Base-by-base conservation (phyloP, 176 grass and related monocot genomes). In the Lolium perenne region DNA sequence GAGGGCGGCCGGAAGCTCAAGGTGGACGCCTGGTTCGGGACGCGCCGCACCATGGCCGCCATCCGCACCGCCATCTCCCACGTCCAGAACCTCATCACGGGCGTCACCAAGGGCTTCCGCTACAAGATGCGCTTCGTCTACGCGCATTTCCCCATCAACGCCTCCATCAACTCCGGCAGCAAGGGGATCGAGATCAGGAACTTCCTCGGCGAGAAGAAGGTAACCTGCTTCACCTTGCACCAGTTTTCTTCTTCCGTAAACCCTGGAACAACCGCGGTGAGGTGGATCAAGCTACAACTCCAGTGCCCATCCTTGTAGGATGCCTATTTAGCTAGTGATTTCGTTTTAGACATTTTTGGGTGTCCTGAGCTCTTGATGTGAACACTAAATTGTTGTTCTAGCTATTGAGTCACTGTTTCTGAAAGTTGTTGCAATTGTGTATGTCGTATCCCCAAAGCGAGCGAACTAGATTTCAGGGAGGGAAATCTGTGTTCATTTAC, bases 41-140 rank as follows among this genome's bases (percentile, higher is more conserved):
- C 92, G 10, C 92, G 89, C 20, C 75, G 81, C 61, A 97, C 95
- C 78, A 97, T 91, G 87, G 93, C 89, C n/a, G 91, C 92, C 41
- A 95, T 97, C 82, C 92, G 89, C 80, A 97, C 92, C 79, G 84
- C 95, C 56, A 90, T 98, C 80, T 95, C 93, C 57, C 93, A 98
- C 83, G 86, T 95, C 23, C 87, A 93, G 87, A 97, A 95, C 84
- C 93, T 97, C 81, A 95, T 97, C 65, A 93, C 82, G 1, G 93
- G 89, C 1, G 93, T 97, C 71, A 90, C 91, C 89, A 95, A 93
- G 91, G 93, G 95, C 0, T 94, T 85, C 88, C 88, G 90, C 54
- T 97, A 94, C 81, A 92, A 94, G 84, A 97, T 94, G 92, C 82
- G 88, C 7, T 93, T 97, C 14, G 92, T 97, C 43, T 97, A 94